Conservation (phyloP, 257 asterid species). For the Rehmannia glutinosa region DNA sequence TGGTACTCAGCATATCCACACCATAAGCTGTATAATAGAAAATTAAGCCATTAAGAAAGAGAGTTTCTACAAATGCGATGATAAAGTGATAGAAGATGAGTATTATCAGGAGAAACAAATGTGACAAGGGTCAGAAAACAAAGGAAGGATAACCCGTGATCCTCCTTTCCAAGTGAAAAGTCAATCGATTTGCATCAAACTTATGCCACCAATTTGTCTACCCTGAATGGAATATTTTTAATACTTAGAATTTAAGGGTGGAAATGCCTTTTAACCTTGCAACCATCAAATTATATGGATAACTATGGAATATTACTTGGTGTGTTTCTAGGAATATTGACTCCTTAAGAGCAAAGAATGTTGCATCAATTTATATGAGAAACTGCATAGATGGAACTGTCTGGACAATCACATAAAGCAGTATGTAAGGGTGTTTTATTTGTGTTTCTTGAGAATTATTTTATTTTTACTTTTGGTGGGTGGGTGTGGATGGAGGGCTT, state of each 20-base stretch:
- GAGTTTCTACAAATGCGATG: conserved; percentile 6
- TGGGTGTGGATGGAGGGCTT: background rate
- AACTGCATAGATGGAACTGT: background rate
- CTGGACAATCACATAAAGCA: background rate
- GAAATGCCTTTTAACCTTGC: background rate
- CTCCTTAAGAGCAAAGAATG: background rate
- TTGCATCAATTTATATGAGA: conserved; percentile 7
- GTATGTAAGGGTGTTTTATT: background rate
- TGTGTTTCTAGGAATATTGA: background rate
- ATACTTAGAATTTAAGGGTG: background rate
- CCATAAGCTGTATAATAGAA: conserved; percentile 84
- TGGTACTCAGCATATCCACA: conserved; percentile 95
- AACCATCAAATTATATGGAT: background rate
- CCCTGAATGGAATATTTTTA: background rate
- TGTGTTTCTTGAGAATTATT: background rate
- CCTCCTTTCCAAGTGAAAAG: background rate
- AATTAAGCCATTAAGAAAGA: conserved; percentile 26
- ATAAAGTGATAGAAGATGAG: conserved; percentile 5
- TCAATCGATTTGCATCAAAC: background rate
- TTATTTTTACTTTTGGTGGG: background rate
- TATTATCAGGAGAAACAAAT: background rate
- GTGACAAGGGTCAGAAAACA: background rate
- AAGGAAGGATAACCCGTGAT: background rate
- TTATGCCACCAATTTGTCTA: background rate
- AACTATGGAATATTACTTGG: background rate